Evolutionary conservation across 2,329 filamentous ascomycete species (phyloP), one percentile per base, ranked within the genome.

Genomic region (Aotearoamyces nothofagi): DNA sequence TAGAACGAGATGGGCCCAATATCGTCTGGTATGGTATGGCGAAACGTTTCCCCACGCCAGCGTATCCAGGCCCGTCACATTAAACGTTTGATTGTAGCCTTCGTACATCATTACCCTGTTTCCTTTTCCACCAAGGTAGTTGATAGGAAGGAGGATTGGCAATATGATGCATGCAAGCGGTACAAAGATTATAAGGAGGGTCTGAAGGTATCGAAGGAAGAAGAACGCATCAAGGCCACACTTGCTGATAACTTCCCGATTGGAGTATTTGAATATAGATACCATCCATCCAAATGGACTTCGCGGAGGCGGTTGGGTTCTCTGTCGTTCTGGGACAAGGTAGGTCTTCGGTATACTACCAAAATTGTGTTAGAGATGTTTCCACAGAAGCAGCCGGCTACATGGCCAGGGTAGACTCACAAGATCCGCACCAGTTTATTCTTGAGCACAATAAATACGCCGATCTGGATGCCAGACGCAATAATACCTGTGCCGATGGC

Each of bases 201-300:
- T 78, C 36, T 78, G 73, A 15, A 86, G 67, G 46, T 93, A 98
- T 37, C 92, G 79, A 1, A 98, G 64, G 52, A 98, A 98, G 60
- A 96, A 93, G 56, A 93, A 98, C 45, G 87, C 84, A 50, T 98
- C 90, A 7, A 98, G 68, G 11, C 90, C 90, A 42, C 87, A 94
- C 53, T 94, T 92, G 30, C 87, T 78, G 44, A 98, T 92, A 41
- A 98, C 72, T 42, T 92, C 82, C 9, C 81, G 64, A 36, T 81
- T 67, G 60, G 71, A 52, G 57, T 81, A 57, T 58, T 74, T 52
- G 57, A 80, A 62, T 63, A 92, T 49, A 53, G 66, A 47, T 41
- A 70, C 39, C 33, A 75, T 32, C 42, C 41, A 47, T 5, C 57
- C 57, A 49, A 65, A 58, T 20, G 63, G 56, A 26, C 52, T 64